Evolutionary conservation across 345 rosid species (phyloP).

Genomic region (Adansonia digitata): DNA sequence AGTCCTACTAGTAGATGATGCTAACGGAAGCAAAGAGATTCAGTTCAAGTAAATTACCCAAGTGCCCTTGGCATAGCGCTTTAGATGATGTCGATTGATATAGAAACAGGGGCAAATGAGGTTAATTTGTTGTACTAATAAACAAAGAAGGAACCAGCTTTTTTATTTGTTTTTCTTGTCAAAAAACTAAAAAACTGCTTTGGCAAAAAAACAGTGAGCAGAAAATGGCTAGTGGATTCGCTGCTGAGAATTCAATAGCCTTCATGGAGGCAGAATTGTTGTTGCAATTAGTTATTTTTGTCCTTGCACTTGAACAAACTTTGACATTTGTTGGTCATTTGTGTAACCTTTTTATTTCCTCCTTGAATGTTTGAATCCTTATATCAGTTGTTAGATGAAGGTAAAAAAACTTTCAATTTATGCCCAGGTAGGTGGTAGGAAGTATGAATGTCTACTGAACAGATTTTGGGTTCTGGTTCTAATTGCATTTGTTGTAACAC

Average conservation of each 20-base stretch:
- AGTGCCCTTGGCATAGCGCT: conserved; percentile 21
- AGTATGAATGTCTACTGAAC: neutral
- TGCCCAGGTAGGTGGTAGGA: neutral
- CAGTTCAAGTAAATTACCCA: conserved; percentile 11
- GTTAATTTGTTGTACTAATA: conserved; percentile 18
- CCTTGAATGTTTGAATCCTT: neutral
- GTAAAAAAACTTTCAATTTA: neutral
- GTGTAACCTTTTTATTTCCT: neutral
- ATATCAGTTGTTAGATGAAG: neutral
- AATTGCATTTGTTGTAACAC: neutral
- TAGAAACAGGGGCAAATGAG: conserved; percentile 16
- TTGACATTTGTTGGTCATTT: neutral
- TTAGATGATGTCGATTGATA: neutral
- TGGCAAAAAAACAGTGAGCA: conserved; percentile 11
- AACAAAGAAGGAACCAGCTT: neutral
- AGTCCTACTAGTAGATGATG: conserved; percentile 36
- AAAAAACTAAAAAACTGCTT: neutral
- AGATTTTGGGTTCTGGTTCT: neutral
- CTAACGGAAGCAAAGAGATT: neutral
- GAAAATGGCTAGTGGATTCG: conserved; percentile 21
- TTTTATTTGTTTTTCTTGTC: neutral
- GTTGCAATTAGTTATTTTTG: conserved; percentile 43
- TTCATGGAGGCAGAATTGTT: conserved; percentile 15
- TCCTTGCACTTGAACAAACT: neutral
- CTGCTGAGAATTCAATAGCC: conserved; percentile 14